These are phyloP conservation scores for Lineolata rhizophorae DNA, from an alignment of 495 filamentous ascomycete genomes.

Conservation along the genomic window DNA sequence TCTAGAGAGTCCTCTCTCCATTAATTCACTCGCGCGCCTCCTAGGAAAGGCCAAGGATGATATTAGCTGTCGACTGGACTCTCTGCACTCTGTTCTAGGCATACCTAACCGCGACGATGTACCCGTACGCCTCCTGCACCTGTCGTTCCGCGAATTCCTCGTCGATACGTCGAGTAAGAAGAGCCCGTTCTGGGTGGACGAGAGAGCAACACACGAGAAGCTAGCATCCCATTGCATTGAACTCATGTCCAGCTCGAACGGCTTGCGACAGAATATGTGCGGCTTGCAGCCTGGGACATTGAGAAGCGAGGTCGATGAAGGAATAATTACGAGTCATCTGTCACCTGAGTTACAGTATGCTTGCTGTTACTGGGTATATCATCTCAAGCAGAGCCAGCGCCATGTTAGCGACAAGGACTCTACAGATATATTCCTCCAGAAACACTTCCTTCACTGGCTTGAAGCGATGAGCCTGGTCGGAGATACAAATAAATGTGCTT, in stretches of 20 bases:
- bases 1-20: conserved; percentile 14
- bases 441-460: conserved; percentile 25
- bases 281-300: conserved; percentile 12
- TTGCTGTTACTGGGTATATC: conserved; percentile 26
- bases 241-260: conserved; percentile 13
- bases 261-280: conserved; percentile 21
- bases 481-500: not conserved
- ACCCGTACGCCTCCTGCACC: conserved; percentile 22
- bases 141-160: conserved; percentile 31
- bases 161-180: conserved; percentile 16
- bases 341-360: conserved; percentile 18
- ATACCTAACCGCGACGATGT: conserved; percentile 12
- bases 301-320: conserved; percentile 9
- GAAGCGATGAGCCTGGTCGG: conserved; percentile 22
- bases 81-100: conserved; percentile 18
- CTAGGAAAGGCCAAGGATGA: conserved; percentile 3
- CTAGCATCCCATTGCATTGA: conserved; percentile 16
- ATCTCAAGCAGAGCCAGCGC: conserved; percentile 18
- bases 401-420: conserved; percentile 8
- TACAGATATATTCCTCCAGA: conserved; percentile 17
- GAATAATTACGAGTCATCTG: conserved; percentile 7
- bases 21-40: conserved; percentile 10
- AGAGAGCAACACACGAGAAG: conserved; percentile 15
- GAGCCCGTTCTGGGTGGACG: conserved; percentile 19
- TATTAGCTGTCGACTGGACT: conserved; percentile 9